Conservation (phyloP, 805 yeast genomes). For the Millerozyma miso region DNA sequence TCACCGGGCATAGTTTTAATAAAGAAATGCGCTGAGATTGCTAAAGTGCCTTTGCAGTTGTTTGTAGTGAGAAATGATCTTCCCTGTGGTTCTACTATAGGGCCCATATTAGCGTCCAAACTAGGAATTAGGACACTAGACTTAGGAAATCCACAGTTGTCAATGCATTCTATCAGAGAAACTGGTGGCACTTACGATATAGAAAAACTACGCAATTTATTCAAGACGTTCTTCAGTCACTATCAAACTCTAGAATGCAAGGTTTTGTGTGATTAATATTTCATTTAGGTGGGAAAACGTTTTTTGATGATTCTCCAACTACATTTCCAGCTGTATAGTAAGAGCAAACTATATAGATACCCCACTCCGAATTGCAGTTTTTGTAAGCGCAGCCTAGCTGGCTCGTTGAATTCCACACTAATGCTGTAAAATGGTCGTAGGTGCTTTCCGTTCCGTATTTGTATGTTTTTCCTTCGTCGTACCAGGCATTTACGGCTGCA, state of each 20-base stretch:
- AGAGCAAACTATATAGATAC: constrained; percentile 34
- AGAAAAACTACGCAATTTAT: constrained; percentile 55
- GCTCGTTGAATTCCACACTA: constrained; percentile 32
- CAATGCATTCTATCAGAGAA: constrained; percentile 93
- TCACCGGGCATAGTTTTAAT: constrained; percentile 81
- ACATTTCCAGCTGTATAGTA: constrained; percentile 32
- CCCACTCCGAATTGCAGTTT: constrained; percentile 29
- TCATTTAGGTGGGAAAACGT: constrained; percentile 20
- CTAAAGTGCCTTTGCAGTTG: constrained; percentile 78
- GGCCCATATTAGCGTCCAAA: constrained; percentile 86
- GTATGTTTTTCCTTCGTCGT: constrained; percentile 30
- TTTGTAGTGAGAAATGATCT: constrained; percentile 93
- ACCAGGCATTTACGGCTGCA: constrained; percentile 39
- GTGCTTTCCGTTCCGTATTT: constrained; percentile 20
- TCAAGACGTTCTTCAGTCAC: constrained; percentile 53
- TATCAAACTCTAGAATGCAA: constrained; percentile 25
- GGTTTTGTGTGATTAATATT: constrained; percentile 20
- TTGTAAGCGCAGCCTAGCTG: constrained; percentile 33
- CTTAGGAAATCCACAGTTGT: constrained; percentile 84
- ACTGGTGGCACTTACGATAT: constrained; percentile 82
- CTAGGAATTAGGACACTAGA: constrained; percentile 86
- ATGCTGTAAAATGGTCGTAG: constrained; percentile 37
- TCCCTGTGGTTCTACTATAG: constrained; percentile 95
- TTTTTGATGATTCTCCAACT: constrained; percentile 17
- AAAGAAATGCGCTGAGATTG: constrained; percentile 63